These are phyloP conservation scores for Posidonia australis DNA, from an alignment of 106 monocot species.

Conservation along the genomic window DNA sequence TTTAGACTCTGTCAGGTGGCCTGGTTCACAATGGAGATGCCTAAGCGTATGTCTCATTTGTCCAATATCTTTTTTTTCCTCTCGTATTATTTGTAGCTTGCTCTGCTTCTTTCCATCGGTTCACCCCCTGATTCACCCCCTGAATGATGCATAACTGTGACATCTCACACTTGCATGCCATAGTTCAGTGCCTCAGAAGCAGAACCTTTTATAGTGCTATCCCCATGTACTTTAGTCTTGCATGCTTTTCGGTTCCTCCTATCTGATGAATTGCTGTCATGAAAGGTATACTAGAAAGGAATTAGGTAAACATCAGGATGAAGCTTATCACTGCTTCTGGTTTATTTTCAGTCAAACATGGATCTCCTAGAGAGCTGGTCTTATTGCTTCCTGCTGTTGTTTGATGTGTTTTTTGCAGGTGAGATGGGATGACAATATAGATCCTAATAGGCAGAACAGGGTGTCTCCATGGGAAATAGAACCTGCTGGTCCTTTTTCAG, in stretches of 20 bases:
- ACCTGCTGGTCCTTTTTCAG: conserved; percentile 8
- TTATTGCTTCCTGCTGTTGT: background rate
- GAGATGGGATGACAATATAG: conserved; percentile 19
- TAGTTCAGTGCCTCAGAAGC: too few species aligned
- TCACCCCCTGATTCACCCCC: too few species aligned
- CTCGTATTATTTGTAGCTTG: background rate
- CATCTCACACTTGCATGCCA: background rate
- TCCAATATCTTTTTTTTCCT: background rate
- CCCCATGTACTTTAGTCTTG: background rate
- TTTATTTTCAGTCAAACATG: background rate
- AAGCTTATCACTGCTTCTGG: background rate
- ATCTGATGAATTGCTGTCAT: too few species aligned
- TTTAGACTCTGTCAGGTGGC: conserved; percentile 57
- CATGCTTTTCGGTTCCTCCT: background rate
- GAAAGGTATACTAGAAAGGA: too few species aligned
- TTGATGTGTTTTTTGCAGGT: conserved; percentile 5
- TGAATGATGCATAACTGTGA: too few species aligned
- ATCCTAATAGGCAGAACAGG: conserved; percentile 2
- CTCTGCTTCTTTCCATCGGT: background rate
- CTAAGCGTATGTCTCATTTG: conserved; percentile 8
- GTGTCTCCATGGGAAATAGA: conserved; percentile 32
- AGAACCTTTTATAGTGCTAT: too few species aligned
- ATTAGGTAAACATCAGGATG: too few species aligned
- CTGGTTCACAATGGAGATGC: conserved; percentile 82
- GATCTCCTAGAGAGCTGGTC: background rate